These are phyloP conservation scores for Glycine latifolia DNA, from an alignment of 306 rosid species.

Conservation along the genomic window DNA sequence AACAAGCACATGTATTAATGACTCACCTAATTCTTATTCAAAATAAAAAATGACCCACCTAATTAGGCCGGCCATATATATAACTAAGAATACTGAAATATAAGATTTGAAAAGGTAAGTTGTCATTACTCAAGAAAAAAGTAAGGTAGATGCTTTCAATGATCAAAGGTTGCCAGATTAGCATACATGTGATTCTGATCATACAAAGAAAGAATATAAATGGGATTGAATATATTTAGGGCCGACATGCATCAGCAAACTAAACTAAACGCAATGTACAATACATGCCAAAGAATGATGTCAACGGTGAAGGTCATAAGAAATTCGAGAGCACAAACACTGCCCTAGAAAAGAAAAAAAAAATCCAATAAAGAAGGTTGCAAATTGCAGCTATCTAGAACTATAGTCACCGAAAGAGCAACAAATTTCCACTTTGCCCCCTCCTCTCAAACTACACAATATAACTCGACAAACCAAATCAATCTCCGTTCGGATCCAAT, in stretches of 20 bases:
- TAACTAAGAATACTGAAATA: background rate
- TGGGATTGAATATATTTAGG: background rate
- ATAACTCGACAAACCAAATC: conserved; percentile 11
- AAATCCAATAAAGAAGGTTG: conserved; percentile 49
- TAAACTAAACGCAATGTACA: conserved; percentile 39
- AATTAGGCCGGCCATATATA: conserved; percentile 44
- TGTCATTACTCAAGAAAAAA: background rate
- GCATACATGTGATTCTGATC: conserved; percentile 36
- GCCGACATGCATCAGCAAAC: conserved; percentile 27
- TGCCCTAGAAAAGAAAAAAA: conserved; percentile 25
- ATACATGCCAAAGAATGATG: conserved; percentile 44
- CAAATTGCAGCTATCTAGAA: conserved; percentile 45
- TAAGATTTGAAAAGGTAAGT: background rate
- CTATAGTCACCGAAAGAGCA: conserved; percentile 39
- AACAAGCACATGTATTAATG: conserved; percentile 30
- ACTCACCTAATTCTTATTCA: conserved; percentile 14
- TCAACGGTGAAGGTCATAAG: conserved; percentile 35
- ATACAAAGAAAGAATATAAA: conserved; percentile 19
- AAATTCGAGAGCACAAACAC: conserved; percentile 38
- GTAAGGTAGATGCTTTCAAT: conserved; percentile 20
- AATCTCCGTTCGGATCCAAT: no score
- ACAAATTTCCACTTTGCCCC: conserved; percentile 31
- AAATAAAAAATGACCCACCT: conserved; percentile 2
- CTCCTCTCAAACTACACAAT: conserved; percentile 37
- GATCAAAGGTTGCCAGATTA: conserved; percentile 39